phyloP scores from a whole-genome alignment of 805 yeast genomes.

The Nakazawaea ishiwadae region DNA sequence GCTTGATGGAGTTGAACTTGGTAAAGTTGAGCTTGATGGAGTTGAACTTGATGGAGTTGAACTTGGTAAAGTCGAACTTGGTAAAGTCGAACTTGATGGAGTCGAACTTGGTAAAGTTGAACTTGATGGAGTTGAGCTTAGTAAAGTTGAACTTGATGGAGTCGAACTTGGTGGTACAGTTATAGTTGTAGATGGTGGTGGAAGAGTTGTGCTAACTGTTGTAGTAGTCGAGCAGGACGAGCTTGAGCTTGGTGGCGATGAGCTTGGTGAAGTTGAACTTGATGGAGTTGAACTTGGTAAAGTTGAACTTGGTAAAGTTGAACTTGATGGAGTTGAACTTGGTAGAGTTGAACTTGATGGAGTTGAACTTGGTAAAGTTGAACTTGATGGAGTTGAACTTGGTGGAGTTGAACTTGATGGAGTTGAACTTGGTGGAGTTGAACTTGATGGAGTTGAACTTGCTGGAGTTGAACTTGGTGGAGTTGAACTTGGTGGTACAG shows the following conservation, averaged over 20 bases:
- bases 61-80: not conserved
- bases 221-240: too few species aligned
- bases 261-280: too few species aligned
- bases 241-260: too few species aligned
- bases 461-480: constrained; percentile 3
- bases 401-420: not conserved
- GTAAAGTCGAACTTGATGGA: not conserved
- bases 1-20: not conserved
- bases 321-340: too few species aligned
- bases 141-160: not conserved
- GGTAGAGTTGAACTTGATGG: too few species aligned
- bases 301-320: not conserved
- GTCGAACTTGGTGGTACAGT: not conserved
- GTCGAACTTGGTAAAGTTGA: not conserved
- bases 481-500: not conserved
- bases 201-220: too few species aligned
- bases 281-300: not conserved
- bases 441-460: constrained; percentile 1
- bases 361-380: too few species aligned
- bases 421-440: not conserved
- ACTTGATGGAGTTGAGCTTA: not conserved
- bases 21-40: not conserved
- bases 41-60: not conserved
- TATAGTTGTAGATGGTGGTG: too few species aligned
- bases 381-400: not conserved